These are phyloP conservation scores for Phanerochaete carnosa DNA, from an alignment of 768 basidiomycete species.

Conservation along the genomic window DNA sequence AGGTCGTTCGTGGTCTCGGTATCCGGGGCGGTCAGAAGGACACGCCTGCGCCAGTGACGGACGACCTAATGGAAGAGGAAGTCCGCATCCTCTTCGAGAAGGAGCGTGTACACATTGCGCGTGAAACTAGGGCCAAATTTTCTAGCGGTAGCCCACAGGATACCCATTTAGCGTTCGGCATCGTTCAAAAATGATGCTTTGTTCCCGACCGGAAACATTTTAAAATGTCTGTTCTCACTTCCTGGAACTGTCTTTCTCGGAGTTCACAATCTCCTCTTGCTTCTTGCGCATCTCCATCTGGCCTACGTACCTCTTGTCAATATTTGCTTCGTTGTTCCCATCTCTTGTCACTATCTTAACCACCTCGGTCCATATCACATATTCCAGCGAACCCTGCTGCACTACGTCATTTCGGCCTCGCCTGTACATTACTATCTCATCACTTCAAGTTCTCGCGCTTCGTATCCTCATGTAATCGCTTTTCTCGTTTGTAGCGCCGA, in stretches of 20 bases:
- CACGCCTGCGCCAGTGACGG: conserved; percentile 15
- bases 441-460: conserved; percentile 6
- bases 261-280: background rate
- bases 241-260: background rate
- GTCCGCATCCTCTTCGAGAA: conserved; percentile 50
- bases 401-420: conserved; percentile 12
- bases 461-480: conserved; percentile 8
- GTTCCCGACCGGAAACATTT: background rate
- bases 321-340: background rate
- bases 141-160: background rate
- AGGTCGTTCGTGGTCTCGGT: conserved; percentile 70
- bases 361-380: background rate
- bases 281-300: background rate
- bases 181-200: background rate
- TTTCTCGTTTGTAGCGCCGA: conserved; percentile 19
- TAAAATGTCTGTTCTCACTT: background rate
- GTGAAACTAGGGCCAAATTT: conserved; percentile 33
- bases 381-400: conserved; percentile 18
- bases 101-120: conserved; percentile 42
- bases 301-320: background rate
- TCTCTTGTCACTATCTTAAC: background rate
- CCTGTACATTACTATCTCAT: conserved; percentile 11
- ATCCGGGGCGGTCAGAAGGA: conserved; percentile 24
- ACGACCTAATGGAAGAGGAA: conserved; percentile 47
- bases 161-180: background rate